Percentiles rank a stretch among this genome's conserved stretches.
Conservation (phyloP, 306 rosid genomes). For the Quercus parvula region DNA sequence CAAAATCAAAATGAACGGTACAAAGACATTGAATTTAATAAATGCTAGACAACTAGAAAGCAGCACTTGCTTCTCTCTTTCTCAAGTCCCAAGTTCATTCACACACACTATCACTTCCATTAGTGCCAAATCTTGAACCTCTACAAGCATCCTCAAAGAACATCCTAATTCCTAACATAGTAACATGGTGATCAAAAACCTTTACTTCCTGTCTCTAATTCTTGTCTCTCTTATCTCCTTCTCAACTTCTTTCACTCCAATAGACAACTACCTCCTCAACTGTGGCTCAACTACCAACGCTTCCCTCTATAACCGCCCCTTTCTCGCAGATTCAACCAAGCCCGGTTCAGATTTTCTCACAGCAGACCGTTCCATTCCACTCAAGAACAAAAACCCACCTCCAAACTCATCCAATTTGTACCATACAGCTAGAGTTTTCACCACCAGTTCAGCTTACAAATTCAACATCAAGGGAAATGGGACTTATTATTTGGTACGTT, state of each 20-base stretch:
- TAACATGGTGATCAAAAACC: slow-evolving; percentile 43
- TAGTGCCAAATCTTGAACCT: slow-evolving; percentile 12
- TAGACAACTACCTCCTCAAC: slow-evolving; percentile 69
- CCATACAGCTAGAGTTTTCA: slow-evolving; percentile 81
- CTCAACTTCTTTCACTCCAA: slow-evolving; percentile 60
- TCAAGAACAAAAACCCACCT: slow-evolving; percentile 53
- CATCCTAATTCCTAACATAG: slow-evolving; percentile 1
- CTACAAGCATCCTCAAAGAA: neutral
- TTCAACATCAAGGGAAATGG: slow-evolving; percentile 69
- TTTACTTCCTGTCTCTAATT: slow-evolving; percentile 25
- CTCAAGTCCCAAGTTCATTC: neutral
- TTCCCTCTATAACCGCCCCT: slow-evolving; percentile 50
- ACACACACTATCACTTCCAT: neutral
- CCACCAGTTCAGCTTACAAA: slow-evolving; percentile 42
- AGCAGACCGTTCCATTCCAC: slow-evolving; percentile 38
- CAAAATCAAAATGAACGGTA: too few species aligned
- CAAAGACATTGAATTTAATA: too few species aligned
- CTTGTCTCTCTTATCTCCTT: slow-evolving; percentile 28
- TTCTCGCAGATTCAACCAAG: slow-evolving; percentile 45
- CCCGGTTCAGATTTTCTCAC: slow-evolving; percentile 49
- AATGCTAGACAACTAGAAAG: too few species aligned
- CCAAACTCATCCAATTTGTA: slow-evolving; percentile 42
- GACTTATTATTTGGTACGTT: slow-evolving; percentile 74
- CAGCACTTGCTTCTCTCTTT: too few species aligned
- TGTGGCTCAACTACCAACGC: slow-evolving; percentile 70